phyloP scores from a whole-genome alignment of 179 eudicot genomes.

The Beta corolliflora region DNA sequence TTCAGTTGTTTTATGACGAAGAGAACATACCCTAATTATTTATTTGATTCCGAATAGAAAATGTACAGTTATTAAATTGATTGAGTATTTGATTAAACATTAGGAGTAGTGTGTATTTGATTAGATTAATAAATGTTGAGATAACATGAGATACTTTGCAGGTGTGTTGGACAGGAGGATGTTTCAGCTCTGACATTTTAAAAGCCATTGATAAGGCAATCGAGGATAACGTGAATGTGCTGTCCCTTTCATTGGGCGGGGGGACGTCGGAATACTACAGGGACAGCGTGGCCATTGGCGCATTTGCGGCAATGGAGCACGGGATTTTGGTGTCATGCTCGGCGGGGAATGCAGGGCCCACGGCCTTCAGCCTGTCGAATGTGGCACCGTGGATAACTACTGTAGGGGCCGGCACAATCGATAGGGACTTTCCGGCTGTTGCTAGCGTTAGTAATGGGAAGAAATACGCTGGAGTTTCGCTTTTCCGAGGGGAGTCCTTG shows the following conservation, averaged over 20 bases:
- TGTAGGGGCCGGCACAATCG: constrained; percentile 85
- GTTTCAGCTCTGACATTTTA: constrained; percentile 79
- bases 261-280: constrained; percentile 60
- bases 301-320: constrained; percentile 80
- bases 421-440: constrained; percentile 75
- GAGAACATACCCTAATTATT: too few relatives aligned
- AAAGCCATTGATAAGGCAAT: constrained; percentile 72
- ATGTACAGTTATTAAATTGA: too few relatives aligned
- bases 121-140: background rate
- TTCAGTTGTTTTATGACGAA: too few relatives aligned
- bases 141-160: background rate
- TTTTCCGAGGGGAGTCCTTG: constrained; percentile 51
- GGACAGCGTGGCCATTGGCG: constrained; percentile 81
- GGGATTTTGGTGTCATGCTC: constrained; percentile 83
- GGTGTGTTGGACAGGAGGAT: constrained; percentile 79
- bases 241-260: constrained; percentile 76
- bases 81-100: too few relatives aligned
- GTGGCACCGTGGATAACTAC: constrained; percentile 92
- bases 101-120: background rate
- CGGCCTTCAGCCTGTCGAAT: constrained; percentile 58
- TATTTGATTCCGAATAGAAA: too few relatives aligned
- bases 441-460: constrained; percentile 56
- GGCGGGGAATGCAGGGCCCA: constrained; percentile 83
- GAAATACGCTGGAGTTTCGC: constrained; percentile 71
- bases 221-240: constrained; percentile 62